phyloP scores from a whole-genome alignment of 192 early-diverging fungal genomes.

The Coemansia umbellata region DNA sequence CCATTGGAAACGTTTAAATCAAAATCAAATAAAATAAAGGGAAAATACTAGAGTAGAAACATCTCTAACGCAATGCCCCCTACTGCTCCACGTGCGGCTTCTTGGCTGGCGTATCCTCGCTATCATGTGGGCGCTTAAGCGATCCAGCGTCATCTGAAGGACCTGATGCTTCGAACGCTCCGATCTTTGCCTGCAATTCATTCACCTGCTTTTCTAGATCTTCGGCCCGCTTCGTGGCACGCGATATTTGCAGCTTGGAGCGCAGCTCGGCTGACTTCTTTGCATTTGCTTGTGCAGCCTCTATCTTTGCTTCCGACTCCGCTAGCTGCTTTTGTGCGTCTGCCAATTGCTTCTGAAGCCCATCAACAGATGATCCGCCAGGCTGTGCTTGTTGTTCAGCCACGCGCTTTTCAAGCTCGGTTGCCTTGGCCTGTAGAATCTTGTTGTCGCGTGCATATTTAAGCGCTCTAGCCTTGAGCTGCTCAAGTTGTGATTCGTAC shows the following conservation, averaged over 20 bases:
- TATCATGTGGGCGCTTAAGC: conserved; percentile 27
- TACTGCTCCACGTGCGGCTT: conserved; percentile 32
- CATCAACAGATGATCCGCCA: neutral
- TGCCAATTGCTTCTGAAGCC: conserved; percentile 35
- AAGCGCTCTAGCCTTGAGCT: conserved; percentile 34
- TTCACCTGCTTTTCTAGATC: conserved; percentile 40
- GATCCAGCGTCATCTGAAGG: neutral
- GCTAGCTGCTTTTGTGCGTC: conserved; percentile 36
- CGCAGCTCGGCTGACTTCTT: conserved; percentile 49
- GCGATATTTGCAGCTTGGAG: conserved; percentile 44
- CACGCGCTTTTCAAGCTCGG: conserved; percentile 27
- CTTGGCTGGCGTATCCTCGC: conserved; percentile 34
- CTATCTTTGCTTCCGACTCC: conserved; percentile 42
- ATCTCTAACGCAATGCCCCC: too few species aligned
- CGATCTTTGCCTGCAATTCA: conserved; percentile 23
- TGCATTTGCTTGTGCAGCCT: conserved; percentile 25
- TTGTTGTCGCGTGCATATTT: conserved; percentile 43
- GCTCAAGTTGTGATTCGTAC: conserved; percentile 36
- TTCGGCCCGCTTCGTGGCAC: conserved; percentile 45
- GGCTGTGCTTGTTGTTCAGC: conserved; percentile 4
- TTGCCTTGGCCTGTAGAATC: conserved; percentile 22
- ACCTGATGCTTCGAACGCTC: neutral
- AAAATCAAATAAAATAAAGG: too few species aligned
- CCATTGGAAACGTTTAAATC: too few species aligned
- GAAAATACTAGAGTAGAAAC: too few species aligned